Base-by-base conservation (phyloP, 768 basidiomycete species). In the Lactarius psammicola region DNA sequence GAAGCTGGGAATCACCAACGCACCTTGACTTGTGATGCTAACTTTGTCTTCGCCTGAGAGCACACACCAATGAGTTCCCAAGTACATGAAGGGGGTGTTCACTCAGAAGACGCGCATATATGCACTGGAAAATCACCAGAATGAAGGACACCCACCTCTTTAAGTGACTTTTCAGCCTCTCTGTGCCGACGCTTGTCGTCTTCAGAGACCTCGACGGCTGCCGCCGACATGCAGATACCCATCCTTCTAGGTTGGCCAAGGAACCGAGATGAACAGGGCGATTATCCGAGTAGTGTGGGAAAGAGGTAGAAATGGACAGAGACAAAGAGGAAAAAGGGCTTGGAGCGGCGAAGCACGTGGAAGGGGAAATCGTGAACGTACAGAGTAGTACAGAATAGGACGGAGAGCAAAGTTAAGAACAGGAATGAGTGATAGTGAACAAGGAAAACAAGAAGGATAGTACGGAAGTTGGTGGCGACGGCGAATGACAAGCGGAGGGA, bases 1-100 rank as follows among this genome's bases (percentile, higher is more conserved):
- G 66, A 20, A 55, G 65, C 1, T n/a, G 20, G 8, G n/a, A 10
- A 54, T 44, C 44, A 55, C 5, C 9, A 18, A 71, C 76, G 49
- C 67, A 89, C 90, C 84, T 93, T 92, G 78, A 92, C 90, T 74
- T 92, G 90, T 56, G 76, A 67, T 30, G 85, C 81, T 80, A 94
- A 67, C 77, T 83, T 87, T 40, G 57, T 58, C 46, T 44, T 60
- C 34, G 71, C 62, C 68, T 56, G 60, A 65, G 28, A 20, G 51
- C 51, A 57, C 28, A 54, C 17, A 23, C 51, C n/a, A 6, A 55
- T 61, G 11, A 34, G 42, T 31, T 20, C 26, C 23, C 28, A 42
- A 17, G 38, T 28, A 61, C 8, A 40, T 33, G 30, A 8, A 4
- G 8, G n/a, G 58, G 56, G n/a, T 28, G 38, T 15, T 51, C 13